Base-by-base conservation (phyloP, 371 early-diverging fungal species). In the Phascolomyces articulosus region DNA sequence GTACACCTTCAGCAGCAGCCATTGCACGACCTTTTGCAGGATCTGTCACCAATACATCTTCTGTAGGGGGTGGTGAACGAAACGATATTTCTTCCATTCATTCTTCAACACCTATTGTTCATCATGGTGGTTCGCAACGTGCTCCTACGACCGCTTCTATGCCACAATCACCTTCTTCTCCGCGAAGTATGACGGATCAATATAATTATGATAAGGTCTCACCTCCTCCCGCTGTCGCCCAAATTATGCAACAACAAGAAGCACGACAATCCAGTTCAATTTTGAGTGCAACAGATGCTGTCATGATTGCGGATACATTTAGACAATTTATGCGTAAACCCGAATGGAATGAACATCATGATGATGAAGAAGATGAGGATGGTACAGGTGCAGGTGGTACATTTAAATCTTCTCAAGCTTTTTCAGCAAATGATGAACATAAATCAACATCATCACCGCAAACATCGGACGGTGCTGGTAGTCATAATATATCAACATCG, bases 221-320 rank as follows among this genome's bases (percentile, higher is more conserved):
- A 10, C 27, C 61, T 13, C 34, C 58, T 10, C 40, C 61, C 15
- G 47, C 48, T n/a, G 48, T 54, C 4, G 55, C 55, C 4, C 63
- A 63, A 16, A 57, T 63, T 24, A 77, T 60, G 64, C 60, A 58
- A 49, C 48, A 63, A 28, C 40, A 47, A 29, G 73, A 73, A 38
- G 76, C 69, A 23, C 72, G 75, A 48, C 73, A 71, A n/a, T 77
- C 79, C 0, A 78, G 77, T 26, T 78, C 79, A 38, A 76, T 80
- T 4, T 49, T 83, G 10, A 78, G 78, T 40, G 78, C 80, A 18
- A 80, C 77, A 40, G 83, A 83, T 62, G 83, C 83, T 0, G 29
- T 83, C 13, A 72, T 83, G 80, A 80, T 83, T 38, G 83, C 80
- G 15, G 83, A 83, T 47, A 83, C 80, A 1, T 83, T 83, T 55